Evolutionary conservation across 2,329 filamentous ascomycete genomes (phyloP).

Genomic region (Fonsecaea pedrosoi): DNA sequence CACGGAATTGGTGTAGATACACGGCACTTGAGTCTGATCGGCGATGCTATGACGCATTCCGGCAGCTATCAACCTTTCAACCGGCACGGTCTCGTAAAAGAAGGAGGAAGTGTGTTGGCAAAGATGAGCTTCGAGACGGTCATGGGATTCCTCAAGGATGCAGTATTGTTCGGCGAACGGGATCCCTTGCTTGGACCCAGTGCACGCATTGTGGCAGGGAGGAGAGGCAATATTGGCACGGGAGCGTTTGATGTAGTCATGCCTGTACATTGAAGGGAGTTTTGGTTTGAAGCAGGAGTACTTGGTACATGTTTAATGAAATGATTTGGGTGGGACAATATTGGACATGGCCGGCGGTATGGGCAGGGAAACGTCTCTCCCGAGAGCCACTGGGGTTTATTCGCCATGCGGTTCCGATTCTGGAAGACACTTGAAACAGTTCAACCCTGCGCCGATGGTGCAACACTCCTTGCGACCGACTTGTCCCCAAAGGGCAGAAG

Average conservation of each 20-base stretch:
- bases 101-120: slow-evolving; percentile 87
- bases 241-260: slow-evolving; percentile 86
- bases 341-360: not conserved
- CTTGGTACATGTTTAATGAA: not conserved
- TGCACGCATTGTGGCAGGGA: slow-evolving; percentile 85
- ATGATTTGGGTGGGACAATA: not conserved
- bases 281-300: not conserved
- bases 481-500: not conserved
- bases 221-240: slow-evolving; percentile 81
- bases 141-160: slow-evolving; percentile 88
- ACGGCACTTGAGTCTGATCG: slow-evolving; percentile 92
- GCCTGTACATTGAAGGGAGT: slow-evolving; percentile 33
- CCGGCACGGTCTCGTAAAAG: slow-evolving; percentile 78
- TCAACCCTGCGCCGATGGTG: not conserved
- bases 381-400: not conserved
- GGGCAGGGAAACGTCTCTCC: not conserved
- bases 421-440: not conserved
- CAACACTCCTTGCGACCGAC: not conserved
- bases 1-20: slow-evolving; percentile 94
- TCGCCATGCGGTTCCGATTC: not conserved
- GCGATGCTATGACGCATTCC: slow-evolving; percentile 95
- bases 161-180: slow-evolving; percentile 86
- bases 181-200: slow-evolving; percentile 87
- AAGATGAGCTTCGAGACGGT: slow-evolving; percentile 99
- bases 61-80: slow-evolving; percentile 92